Percentiles rank a stretch among this genome's conserved stretches.
phyloP scores from a whole-genome alignment of 495 filamentous ascomycete species.

The Podospora conica region DNA sequence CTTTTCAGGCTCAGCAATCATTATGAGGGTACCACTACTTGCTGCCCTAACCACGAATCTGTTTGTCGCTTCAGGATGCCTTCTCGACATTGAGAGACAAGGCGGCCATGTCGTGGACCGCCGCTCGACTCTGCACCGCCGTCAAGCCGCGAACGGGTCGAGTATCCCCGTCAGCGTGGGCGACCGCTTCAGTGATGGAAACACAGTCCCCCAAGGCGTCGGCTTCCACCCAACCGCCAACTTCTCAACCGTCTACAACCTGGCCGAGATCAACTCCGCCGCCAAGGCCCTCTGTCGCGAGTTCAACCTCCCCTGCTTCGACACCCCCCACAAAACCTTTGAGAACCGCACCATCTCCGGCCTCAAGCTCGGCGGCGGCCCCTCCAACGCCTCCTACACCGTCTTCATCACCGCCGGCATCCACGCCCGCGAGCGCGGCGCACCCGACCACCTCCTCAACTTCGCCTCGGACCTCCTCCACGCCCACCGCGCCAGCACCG shows the following conservation, averaged over 20 bases:
- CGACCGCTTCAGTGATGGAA: constrained; percentile 17
- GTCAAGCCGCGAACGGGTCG: neutral
- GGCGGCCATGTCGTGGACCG: neutral
- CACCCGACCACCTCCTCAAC: constrained; percentile 14
- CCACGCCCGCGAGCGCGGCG: constrained; percentile 19
- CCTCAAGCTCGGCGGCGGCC: constrained; percentile 4
- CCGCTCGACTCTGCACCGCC: neutral
- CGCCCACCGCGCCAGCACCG: neutral
- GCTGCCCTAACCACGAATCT: neutral
- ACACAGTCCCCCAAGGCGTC: constrained; percentile 3
- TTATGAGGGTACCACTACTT: neutral
- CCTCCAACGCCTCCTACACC: neutral
- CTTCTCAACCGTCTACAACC: constrained; percentile 10
- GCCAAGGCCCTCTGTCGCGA: constrained; percentile 2
- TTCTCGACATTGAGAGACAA: neutral
- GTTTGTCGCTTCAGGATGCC: neutral
- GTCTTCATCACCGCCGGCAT: constrained; percentile 8
- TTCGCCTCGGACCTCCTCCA: constrained; percentile 13
- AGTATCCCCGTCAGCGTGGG: constrained; percentile 10
- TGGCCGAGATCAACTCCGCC: constrained; percentile 13
- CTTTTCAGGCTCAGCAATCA: neutral
- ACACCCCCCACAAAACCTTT: constrained; percentile 11
- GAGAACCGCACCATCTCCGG: constrained; percentile 13
- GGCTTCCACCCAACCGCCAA: constrained; percentile 13
- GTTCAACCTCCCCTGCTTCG: constrained; percentile 9